Base-by-base conservation (phyloP, 805 yeast genomes). In the Candida alai region DNA sequence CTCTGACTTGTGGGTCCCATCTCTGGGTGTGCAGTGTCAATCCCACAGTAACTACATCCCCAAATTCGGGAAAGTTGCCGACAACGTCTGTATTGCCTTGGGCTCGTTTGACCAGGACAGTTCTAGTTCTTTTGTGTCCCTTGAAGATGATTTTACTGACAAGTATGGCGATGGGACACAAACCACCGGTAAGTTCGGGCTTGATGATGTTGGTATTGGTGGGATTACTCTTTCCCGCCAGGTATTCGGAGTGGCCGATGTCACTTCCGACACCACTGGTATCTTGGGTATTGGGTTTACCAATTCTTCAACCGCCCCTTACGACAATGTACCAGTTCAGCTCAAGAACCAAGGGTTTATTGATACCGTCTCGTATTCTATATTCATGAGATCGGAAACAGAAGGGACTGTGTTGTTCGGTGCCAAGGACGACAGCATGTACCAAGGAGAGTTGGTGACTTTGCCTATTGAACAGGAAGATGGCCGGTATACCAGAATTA, bases 111-210 rank as follows among this genome's bases (percentile, higher is more conserved):
- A 11, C 5, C 8, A 6, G 4, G 16, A n/a, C n/a, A 26, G 17
- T 14, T 14, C 19, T 14, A 14, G 17, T 13, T 13, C 28, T 11
- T 26, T 26, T 0, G 72, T 76, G 10, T 89, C 93, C 1, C 94
- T 84, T 54, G 78, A 76, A 26, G 28, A 14, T 8, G 28, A 12
- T 20, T 39, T 25, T 29, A 35, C n/a, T 34, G 71, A 70, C 35
- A 19, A 48, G 1, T 71, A 71, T 39, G 72, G 62, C 6, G 75
- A 70, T 43, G 39, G 45, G 5, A 58, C 71, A 2, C 52, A 44
- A 36, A 71, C 74, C 11, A 35, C 41, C 9, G 76, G 76, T n/a
- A 22, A 28, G 12, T 71, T 71, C 70, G 87, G 80, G 15, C 58
- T 64, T 22, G 44, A 41, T 22, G 22, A 33, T 12, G 44, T 38